Conservation (phyloP, 495 filamentous ascomycete genomes). For the Aspergillus carlsbadensis region DNA sequence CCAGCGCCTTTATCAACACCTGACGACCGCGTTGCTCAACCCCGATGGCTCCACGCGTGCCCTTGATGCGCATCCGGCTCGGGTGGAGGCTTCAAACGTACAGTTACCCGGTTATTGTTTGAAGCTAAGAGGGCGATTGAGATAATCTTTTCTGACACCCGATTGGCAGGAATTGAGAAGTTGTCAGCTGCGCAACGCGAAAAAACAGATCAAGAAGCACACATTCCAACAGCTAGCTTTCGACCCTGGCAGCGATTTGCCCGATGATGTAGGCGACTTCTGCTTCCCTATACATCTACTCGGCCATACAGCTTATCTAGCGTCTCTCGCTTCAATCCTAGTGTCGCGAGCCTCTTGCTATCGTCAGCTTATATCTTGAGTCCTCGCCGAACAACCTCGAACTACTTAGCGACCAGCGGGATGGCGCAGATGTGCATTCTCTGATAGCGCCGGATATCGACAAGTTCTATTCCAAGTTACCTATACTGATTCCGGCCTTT, state of each 20-base stretch:
- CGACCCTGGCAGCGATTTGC: conserved; percentile 31
- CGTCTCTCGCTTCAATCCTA: conserved; percentile 7
- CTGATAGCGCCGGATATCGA: conserved; percentile 40
- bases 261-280: conserved; percentile 30
- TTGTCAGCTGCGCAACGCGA: conserved; percentile 35
- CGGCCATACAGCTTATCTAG: background rate
- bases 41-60: conserved; percentile 61
- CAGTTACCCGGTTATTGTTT: conserved; percentile 6
- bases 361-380: conserved; percentile 41
- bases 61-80: conserved; percentile 51
- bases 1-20: conserved; percentile 57
- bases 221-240: conserved; percentile 34
- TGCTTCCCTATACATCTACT: background rate
- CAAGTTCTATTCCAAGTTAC: conserved; percentile 36
- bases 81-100: conserved; percentile 54
- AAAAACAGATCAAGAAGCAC: conserved; percentile 38
- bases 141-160: background rate
- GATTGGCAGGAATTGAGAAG: conserved; percentile 35
- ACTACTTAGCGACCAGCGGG: conserved; percentile 14
- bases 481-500: conserved; percentile 25
- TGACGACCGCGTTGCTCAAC: conserved; percentile 59
- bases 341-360: conserved; percentile 37
- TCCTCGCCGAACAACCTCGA: conserved; percentile 28
- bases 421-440: conserved; percentile 25
- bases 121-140: background rate